Conservation (phyloP, 495 filamentous ascomycete species). For the Tuber melanosporum region DNA sequence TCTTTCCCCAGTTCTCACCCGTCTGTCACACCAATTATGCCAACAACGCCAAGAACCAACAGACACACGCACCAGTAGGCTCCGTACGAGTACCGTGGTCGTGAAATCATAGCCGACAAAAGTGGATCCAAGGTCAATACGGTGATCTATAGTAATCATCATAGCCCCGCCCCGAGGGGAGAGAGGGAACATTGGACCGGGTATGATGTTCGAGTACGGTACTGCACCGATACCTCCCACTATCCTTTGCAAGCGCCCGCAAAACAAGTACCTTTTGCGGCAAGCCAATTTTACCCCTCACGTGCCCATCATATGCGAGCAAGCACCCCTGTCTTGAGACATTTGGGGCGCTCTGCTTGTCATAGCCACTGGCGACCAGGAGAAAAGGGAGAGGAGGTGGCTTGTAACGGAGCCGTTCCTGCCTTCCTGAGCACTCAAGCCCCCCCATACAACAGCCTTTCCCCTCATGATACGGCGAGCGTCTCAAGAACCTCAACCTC, state of each 20-base stretch:
- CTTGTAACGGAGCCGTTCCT: conserved; percentile 10
- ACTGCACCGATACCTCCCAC: background rate
- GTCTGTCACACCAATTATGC: background rate
- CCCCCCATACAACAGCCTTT: background rate
- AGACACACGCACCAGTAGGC: background rate
- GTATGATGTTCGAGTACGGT: background rate
- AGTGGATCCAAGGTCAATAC: background rate
- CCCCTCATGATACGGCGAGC: background rate
- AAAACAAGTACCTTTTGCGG: background rate
- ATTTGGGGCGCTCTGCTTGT: background rate
- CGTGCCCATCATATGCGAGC: conserved; percentile 11
- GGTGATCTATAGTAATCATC: background rate
- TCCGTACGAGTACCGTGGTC: background rate
- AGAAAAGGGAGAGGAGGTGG: conserved; percentile 7
- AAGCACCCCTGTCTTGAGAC: conserved; percentile 18
- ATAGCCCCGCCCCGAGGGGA: background rate
- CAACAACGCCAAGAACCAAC: background rate
- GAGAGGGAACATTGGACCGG: background rate
- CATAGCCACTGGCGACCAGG: conserved; percentile 1
- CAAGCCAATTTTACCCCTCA: background rate
- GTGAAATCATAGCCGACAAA: background rate
- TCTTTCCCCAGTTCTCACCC: background rate
- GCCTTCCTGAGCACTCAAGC: background rate
- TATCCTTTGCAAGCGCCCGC: background rate
- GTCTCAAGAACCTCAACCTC: conserved; percentile 5